These are phyloP conservation scores for Phlebiopsis flavidoalba DNA, from an alignment of 768 basidiomycete genomes.

Conservation along the genomic window DNA sequence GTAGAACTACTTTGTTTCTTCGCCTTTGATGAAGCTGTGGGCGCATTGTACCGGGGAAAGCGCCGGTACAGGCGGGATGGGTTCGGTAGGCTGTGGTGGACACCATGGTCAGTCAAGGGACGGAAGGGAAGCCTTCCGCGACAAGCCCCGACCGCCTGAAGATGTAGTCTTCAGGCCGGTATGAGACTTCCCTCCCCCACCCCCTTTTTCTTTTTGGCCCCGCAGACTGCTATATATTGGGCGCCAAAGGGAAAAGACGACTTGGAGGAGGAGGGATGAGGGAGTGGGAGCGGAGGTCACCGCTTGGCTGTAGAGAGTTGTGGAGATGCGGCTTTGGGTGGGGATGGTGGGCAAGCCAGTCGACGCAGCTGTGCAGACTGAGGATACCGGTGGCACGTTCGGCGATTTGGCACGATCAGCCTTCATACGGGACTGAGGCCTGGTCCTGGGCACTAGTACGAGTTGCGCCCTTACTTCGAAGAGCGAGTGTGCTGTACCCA, in stretches of 20 bases:
- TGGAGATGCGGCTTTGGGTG: constrained; percentile 40
- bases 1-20: constrained; percentile 65
- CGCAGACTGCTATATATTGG: constrained; percentile 74
- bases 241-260: constrained; percentile 52
- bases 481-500: constrained; percentile 24
- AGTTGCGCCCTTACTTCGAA: constrained; percentile 59
- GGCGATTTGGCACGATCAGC: constrained; percentile 70
- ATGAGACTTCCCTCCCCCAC: too few relatives aligned
- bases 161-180: constrained; percentile 75
- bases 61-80: constrained; percentile 30
- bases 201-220: too few relatives aligned
- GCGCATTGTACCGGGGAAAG: constrained; percentile 61
- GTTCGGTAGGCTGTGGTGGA: constrained; percentile 51
- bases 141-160: constrained; percentile 53
- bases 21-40: constrained; percentile 78
- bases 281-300: constrained; percentile 44
- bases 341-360: constrained; percentile 64
- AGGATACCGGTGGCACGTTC: constrained; percentile 62
- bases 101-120: constrained; percentile 63
- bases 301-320: constrained; percentile 56
- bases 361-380: constrained; percentile 63
- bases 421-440: constrained; percentile 62
- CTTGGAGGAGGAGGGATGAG: constrained; percentile 39
- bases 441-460: constrained; percentile 39
- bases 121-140: constrained; percentile 76